phyloP scores from a whole-genome alignment of 805 yeast genomes.

The Ogataea trehaloabstinens region DNA sequence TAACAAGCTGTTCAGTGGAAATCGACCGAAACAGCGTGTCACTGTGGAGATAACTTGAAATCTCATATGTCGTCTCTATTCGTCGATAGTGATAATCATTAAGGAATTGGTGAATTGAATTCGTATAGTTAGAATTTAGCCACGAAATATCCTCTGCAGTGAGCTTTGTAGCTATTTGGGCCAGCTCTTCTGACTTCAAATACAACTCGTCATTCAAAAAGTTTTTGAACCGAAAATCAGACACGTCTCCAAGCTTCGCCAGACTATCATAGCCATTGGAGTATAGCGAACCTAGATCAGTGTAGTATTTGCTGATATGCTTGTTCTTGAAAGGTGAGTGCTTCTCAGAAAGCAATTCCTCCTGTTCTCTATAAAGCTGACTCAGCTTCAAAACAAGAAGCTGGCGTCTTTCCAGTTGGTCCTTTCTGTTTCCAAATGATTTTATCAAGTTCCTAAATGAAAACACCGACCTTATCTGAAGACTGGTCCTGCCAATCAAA shows the following conservation, averaged over 20 bases:
- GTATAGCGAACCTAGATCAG: slow-evolving; percentile 12
- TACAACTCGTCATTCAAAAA: slow-evolving; percentile 18
- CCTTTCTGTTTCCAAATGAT: slow-evolving; percentile 2
- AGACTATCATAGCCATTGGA: slow-evolving; percentile 5
- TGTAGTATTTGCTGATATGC: slow-evolving; percentile 11
- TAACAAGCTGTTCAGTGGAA: slow-evolving; percentile 12
- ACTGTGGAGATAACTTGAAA: slow-evolving; percentile 22
- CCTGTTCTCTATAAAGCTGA: slow-evolving; percentile 8
- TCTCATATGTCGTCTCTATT: slow-evolving; percentile 24
- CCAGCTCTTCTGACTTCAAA: slow-evolving; percentile 18
- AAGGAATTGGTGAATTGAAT: slow-evolving; percentile 22
- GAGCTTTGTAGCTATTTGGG: slow-evolving; percentile 13
- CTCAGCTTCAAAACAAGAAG: slow-evolving; percentile 1
- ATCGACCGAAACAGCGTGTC: slow-evolving; percentile 14
- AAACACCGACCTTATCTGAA: slow-evolving; percentile 1
- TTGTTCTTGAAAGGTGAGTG: slow-evolving; percentile 8
- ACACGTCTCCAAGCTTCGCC: slow-evolving; percentile 1
- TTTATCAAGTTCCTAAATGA: slow-evolving; percentile 6
- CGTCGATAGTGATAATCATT: slow-evolving; percentile 23
- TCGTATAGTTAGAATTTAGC: slow-evolving; percentile 20
- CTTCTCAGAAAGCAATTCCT: slow-evolving; percentile 2
- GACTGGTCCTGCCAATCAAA: not conserved
- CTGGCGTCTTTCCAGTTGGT: slow-evolving; percentile 1
- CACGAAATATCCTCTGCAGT: slow-evolving; percentile 16
- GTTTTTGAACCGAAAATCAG: slow-evolving; percentile 13